Evolutionary conservation across 257 asterid species (phyloP).

Genomic region (Capsicum baccatum): DNA sequence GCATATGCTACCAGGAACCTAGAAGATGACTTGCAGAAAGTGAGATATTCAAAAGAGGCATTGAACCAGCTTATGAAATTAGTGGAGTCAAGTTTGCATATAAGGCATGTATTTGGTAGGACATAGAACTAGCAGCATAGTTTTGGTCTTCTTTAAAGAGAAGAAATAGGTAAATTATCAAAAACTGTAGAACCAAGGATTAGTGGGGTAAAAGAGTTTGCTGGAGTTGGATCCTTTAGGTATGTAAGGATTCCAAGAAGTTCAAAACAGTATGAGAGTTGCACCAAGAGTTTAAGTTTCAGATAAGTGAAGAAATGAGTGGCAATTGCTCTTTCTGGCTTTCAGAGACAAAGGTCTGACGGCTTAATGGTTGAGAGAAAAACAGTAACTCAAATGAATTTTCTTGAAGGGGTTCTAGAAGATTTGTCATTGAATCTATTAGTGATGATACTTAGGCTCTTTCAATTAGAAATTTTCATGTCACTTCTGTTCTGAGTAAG

Average conservation of each 20-base stretch:
- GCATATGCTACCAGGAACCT: constrained; percentile 39
- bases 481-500: constrained; percentile 7
- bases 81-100: constrained; percentile 60
- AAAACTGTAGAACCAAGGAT: neutral
- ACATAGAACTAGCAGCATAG: neutral
- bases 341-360: neutral
- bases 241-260: neutral
- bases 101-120: constrained; percentile 54
- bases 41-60: constrained; percentile 61
- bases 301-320: neutral
- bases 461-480: neutral
- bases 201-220: neutral
- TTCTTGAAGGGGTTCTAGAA: neutral
- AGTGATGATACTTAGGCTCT: neutral
- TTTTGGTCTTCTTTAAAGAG: neutral
- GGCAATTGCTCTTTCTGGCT: neutral
- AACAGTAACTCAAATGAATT: neutral
- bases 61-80: constrained; percentile 55
- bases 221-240: neutral
- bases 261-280: neutral
- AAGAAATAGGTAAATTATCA: neutral
- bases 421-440: neutral
- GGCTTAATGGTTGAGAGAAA: neutral
- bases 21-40: constrained; percentile 58
- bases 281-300: neutral